Evolutionary conservation across 371 early-diverging fungal genomes (phyloP).

Genomic region (Capniomyces stellatus): DNA sequence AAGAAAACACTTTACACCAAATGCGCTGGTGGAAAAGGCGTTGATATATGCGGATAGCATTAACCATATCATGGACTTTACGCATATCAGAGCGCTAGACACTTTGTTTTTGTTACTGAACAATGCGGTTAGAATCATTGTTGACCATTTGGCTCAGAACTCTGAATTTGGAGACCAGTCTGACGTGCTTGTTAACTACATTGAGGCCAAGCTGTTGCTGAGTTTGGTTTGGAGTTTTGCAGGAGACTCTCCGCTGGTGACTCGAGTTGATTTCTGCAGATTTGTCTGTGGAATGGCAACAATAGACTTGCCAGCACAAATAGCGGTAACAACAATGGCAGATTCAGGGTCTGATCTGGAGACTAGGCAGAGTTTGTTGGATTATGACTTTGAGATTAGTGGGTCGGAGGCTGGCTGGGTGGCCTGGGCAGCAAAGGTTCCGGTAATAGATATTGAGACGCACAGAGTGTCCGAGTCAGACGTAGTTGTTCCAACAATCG

Average conservation of each 20-base stretch:
- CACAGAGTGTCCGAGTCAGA: slow-evolving; percentile 84
- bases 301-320: slow-evolving; percentile 58
- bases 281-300: slow-evolving; percentile 61
- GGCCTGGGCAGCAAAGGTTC: slow-evolving; percentile 79
- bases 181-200: slow-evolving; percentile 58
- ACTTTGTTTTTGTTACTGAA: slow-evolving; percentile 84
- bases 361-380: slow-evolving; percentile 41
- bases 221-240: slow-evolving; percentile 89
- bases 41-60: slow-evolving; percentile 47
- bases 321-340: slow-evolving; percentile 16
- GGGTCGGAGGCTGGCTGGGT: slow-evolving; percentile 65
- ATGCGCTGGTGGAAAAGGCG: slow-evolving; percentile 56
- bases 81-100: slow-evolving; percentile 59
- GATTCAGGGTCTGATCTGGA: not conserved
- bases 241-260: slow-evolving; percentile 70
- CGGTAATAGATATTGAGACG: slow-evolving; percentile 87
- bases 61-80: slow-evolving; percentile 96
- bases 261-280: slow-evolving; percentile 59
- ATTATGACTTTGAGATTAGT: slow-evolving; percentile 70
- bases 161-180: slow-evolving; percentile 71
- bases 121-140: slow-evolving; percentile 62
- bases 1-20: slow-evolving; percentile 44
- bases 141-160: slow-evolving; percentile 80
- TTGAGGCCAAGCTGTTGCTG: slow-evolving; percentile 62
- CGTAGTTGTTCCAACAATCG: slow-evolving; percentile 93